These are phyloP conservation scores for Globisporangium radiosum DNA, from an alignment of 352 stramenopile genomes.

Conservation along the genomic window DNA sequence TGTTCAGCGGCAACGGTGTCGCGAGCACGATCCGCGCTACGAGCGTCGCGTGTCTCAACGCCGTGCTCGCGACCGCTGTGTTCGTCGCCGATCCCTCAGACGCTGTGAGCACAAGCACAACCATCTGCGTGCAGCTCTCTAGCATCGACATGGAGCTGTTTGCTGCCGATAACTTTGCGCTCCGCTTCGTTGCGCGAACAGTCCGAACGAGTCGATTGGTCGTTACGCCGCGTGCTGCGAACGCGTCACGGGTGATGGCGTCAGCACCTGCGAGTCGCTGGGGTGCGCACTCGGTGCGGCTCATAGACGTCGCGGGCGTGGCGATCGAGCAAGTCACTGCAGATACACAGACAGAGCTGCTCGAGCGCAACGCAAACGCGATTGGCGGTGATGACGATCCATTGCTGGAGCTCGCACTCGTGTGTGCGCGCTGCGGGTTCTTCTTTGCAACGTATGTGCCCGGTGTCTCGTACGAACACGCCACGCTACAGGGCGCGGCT, in stretches of 20 bases:
- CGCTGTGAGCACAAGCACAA: not conserved
- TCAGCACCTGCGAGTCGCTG: not conserved
- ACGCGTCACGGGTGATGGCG: not conserved
- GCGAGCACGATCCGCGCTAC: conserved; percentile 8
- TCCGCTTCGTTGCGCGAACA: not conserved
- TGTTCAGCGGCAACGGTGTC: not conserved
- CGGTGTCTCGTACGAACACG: conserved; percentile 36
- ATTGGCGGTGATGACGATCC: not conserved
- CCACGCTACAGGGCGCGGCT: conserved; percentile 14
- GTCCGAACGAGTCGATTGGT: conserved; percentile 7
- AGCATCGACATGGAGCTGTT: conserved; percentile 9
- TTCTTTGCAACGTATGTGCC: conserved; percentile 24
- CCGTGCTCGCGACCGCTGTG: conserved; percentile 10
- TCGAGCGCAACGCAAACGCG: not conserved
- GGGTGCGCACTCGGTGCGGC: not conserved
- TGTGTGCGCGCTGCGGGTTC: conserved; percentile 22
- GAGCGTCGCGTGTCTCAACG: conserved; percentile 20
- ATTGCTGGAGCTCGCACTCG: conserved; percentile 18
- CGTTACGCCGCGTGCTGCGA: not conserved
- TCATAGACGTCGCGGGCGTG: not conserved
- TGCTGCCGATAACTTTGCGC: not conserved
- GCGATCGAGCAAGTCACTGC: not conserved
- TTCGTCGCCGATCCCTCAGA: not conserved
- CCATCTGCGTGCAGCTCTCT: conserved; percentile 8
- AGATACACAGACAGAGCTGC: not conserved